Evolutionary conservation across 2,329 filamentous ascomycete species (phyloP).

Genomic region (Trichoderma atrobrunneum): DNA sequence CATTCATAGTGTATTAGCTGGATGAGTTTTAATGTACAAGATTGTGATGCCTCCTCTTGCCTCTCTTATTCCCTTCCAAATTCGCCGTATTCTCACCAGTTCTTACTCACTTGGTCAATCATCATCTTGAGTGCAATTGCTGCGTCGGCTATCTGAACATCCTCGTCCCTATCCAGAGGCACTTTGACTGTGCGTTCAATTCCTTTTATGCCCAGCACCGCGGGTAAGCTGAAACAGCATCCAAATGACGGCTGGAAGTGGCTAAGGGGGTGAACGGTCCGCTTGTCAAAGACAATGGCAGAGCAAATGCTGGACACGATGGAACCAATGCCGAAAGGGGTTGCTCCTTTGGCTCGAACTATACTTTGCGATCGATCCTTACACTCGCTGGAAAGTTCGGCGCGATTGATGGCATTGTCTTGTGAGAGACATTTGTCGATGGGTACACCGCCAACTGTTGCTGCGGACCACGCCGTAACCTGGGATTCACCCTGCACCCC

Average conservation of each 20-base stretch:
- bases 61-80: background rate
- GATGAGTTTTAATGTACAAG: background rate
- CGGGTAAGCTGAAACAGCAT: constrained; percentile 50
- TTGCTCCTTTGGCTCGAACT: constrained; percentile 49
- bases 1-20: background rate
- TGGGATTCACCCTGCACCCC: constrained; percentile 27
- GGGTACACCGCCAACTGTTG: constrained; percentile 24
- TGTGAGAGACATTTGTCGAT: constrained; percentile 16
- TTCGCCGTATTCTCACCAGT: background rate
- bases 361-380: constrained; percentile 38
- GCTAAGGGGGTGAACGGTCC: constrained; percentile 46
- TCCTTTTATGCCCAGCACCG: constrained; percentile 46
- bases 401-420: constrained; percentile 25
- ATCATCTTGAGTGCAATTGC: background rate
- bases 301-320: constrained; percentile 48
- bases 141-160: background rate
- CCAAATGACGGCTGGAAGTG: constrained; percentile 46
- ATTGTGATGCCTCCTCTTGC: background rate
- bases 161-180: background rate
- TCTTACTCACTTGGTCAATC: background rate
- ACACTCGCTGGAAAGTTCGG: constrained; percentile 42
- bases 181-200: background rate
- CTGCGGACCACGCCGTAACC: constrained; percentile 27
- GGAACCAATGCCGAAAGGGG: constrained; percentile 49
- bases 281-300: constrained; percentile 48